Evolutionary conservation across 345 rosid species (phyloP).

Genomic region (Carallia brachiata): DNA sequence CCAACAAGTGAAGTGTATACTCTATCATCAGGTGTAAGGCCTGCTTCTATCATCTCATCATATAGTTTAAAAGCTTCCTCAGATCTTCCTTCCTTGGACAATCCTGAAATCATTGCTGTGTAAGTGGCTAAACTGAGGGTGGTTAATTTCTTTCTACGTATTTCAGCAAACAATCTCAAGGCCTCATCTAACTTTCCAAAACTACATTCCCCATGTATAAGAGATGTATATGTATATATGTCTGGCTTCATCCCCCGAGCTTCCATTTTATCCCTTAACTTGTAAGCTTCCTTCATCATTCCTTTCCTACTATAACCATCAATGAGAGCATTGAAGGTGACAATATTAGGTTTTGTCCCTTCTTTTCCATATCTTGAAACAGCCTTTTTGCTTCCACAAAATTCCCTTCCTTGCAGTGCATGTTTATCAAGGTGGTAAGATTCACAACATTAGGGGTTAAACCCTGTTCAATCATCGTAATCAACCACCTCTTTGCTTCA

Average conservation of each 20-base stretch:
- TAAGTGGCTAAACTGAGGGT: slow-evolving; percentile 49
- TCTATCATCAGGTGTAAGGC: slow-evolving; percentile 59
- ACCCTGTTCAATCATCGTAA: slow-evolving; percentile 53
- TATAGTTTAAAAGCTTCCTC: slow-evolving; percentile 69
- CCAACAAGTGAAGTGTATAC: slow-evolving; percentile 68
- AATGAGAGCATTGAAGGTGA: slow-evolving; percentile 67
- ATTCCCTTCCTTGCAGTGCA: slow-evolving; percentile 81
- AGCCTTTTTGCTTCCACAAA: slow-evolving; percentile 66
- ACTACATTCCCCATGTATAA: slow-evolving; percentile 73
- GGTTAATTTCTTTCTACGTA: slow-evolving; percentile 46
- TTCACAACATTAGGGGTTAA: slow-evolving; percentile 51
- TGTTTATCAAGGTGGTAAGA: slow-evolving; percentile 64
- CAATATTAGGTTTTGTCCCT: slow-evolving; percentile 48
- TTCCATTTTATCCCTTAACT: slow-evolving; percentile 57
- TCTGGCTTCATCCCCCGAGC: slow-evolving; percentile 48
- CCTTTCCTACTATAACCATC: slow-evolving; percentile 66
- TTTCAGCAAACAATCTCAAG: slow-evolving; percentile 55
- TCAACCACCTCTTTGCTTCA: slow-evolving; percentile 69
- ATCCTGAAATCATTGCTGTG: slow-evolving; percentile 61
- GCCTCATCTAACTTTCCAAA: slow-evolving; percentile 62
- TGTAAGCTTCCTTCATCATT: slow-evolving; percentile 60
- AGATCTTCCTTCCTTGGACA: slow-evolving; percentile 75
- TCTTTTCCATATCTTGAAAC: slow-evolving; percentile 56
- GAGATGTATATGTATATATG: slow-evolving; percentile 66
- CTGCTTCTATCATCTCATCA: slow-evolving; percentile 61